These are phyloP conservation scores for Casuarina equisetifolia DNA, from an alignment of 306 rosid genomes.

Conservation along the genomic window DNA sequence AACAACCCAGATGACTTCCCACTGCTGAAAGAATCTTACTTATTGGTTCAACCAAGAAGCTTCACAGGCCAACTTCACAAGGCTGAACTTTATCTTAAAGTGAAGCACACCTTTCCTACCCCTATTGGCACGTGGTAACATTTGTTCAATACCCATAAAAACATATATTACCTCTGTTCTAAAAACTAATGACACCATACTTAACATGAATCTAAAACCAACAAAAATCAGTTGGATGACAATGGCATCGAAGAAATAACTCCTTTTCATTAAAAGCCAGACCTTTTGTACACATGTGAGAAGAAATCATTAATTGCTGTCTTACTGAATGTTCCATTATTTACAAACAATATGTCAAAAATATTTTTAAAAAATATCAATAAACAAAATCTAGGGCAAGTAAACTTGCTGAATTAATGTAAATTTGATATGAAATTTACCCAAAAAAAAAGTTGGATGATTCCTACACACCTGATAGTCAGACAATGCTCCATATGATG, in stretches of 20 bases:
- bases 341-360: not conserved
- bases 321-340: not conserved
- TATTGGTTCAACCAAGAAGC: not conserved
- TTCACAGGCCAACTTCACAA: not conserved
- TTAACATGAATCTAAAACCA: not conserved
- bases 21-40: not conserved
- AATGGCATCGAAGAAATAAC: not conserved
- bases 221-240: not conserved
- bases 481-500: constrained; percentile 82
- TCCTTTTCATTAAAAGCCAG: not conserved
- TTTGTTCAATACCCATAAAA: not conserved
- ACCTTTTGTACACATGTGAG: not conserved
- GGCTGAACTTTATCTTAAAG: not conserved
- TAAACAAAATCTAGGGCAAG: not conserved
- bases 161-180: not conserved
- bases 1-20: not conserved
- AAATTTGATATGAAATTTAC: not conserved
- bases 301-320: not conserved
- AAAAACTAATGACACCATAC: not conserved
- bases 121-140: not conserved
- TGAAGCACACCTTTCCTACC: not conserved
- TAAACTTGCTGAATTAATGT: not conserved
- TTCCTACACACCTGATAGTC: constrained; percentile 73
- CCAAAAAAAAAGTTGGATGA: constrained; percentile 13
- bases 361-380: not conserved